Conservation (phyloP, 768 basidiomycete genomes). For the Russula vinacea region DNA sequence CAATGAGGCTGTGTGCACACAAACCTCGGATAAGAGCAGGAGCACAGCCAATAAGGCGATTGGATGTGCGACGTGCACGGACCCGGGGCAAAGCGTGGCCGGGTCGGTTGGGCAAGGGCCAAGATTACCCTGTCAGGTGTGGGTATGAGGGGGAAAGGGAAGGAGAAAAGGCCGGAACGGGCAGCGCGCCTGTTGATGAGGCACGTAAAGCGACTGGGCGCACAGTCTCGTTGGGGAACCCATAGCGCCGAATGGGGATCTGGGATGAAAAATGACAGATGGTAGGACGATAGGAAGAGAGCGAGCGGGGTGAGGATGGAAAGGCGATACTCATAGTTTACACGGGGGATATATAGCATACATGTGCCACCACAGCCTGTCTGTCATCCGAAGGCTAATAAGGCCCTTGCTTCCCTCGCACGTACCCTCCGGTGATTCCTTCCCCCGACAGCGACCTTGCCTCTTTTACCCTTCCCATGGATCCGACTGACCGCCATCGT, state of each 20-base stretch:
- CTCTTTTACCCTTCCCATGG: constrained; percentile 14
- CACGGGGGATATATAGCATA: background rate
- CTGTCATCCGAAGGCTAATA: background rate
- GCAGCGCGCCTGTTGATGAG: background rate
- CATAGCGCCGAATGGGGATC: background rate
- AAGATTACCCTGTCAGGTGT: background rate
- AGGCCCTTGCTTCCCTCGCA: background rate
- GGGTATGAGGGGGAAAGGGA: background rate
- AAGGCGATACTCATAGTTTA: no score
- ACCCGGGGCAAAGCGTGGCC: background rate
- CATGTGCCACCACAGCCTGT: background rate
- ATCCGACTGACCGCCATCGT: background rate
- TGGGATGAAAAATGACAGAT: background rate
- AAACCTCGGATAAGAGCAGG: background rate
- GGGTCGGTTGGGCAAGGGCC: background rate
- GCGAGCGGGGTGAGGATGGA: no score
- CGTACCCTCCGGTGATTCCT: constrained; percentile 18
- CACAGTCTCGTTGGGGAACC: background rate
- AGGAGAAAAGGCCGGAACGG: background rate
- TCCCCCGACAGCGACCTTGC: background rate
- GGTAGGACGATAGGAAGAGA: no score
- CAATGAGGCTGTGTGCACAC: background rate
- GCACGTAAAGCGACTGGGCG: background rate
- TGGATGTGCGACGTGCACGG: background rate
- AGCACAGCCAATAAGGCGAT: background rate